Evolutionary conservation across 1,284 basidiomycete genomes (phyloP).

Genomic region (Rhizoctonia solani): DNA sequence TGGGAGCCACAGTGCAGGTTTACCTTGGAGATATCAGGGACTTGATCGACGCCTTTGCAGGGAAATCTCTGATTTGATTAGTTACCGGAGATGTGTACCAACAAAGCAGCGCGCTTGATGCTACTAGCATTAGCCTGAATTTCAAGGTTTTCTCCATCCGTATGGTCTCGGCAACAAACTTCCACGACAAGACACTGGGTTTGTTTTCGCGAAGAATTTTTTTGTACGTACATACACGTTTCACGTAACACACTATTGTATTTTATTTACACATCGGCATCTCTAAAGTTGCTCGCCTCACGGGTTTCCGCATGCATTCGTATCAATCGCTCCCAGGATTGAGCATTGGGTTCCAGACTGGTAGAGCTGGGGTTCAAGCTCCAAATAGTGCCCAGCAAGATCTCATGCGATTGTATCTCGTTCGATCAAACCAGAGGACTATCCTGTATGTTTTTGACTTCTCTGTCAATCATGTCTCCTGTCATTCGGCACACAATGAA

Average conservation of each 20-base stretch:
- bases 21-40: constrained; percentile 2
- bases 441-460: neutral
- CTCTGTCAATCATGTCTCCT: neutral
- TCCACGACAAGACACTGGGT: too few species aligned
- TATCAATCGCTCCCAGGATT: neutral
- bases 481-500: too few species aligned
- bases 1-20: neutral
- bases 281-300: neutral
- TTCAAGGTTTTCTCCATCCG: too few species aligned
- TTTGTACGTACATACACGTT: too few species aligned
- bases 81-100: constrained; percentile 2
- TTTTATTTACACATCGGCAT: too few species aligned
- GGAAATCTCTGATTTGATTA: constrained; percentile 18
- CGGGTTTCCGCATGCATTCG: neutral
- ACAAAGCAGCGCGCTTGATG: too few species aligned
- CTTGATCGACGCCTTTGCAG: constrained; percentile 21
- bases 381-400: neutral
- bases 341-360: neutral
- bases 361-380: neutral
- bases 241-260: too few species aligned
- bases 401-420: neutral
- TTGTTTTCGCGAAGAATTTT: too few species aligned
- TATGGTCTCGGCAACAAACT: too few species aligned
- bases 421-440: neutral
- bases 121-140: too few species aligned